phyloP scores from a whole-genome alignment of 176 grass and related monocot species.

The Musa acuminata region DNA sequence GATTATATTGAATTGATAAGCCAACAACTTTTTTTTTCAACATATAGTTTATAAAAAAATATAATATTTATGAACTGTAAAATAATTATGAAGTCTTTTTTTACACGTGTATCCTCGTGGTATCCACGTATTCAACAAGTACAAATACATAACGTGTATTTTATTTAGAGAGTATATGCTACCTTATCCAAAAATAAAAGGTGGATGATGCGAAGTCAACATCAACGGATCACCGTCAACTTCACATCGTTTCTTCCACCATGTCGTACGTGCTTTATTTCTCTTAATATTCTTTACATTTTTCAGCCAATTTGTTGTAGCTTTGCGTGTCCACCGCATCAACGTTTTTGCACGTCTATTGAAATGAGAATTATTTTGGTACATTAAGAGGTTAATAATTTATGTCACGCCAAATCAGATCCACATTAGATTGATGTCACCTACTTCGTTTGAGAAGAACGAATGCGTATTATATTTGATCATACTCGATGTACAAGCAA shows the following conservation, averaged over 20 bases:
- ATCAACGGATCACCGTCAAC: no score
- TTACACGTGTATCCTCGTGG: not conserved
- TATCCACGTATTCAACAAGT: not conserved
- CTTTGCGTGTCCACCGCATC: not conserved
- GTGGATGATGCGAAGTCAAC: no score
- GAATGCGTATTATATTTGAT: not conserved
- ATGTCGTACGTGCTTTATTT: no score
- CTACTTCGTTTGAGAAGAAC: not conserved
- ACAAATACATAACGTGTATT: not conserved
- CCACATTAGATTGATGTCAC: constrained; percentile 1
- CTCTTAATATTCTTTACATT: no score
- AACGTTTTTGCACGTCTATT: not conserved
- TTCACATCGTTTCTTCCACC: no score
- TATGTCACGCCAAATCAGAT: not conserved
- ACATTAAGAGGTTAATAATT: not conserved
- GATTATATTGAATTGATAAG: no score
- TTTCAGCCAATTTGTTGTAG: no score
- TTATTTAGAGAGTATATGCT: no score
- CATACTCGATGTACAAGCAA: not conserved
- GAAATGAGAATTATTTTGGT: not conserved
- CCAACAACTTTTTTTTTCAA: no score
- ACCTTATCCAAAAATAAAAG: no score
- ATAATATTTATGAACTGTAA: no score
- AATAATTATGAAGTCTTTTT: not conserved
- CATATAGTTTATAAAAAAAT: no score